Base-by-base conservation (phyloP, 257 asterid genomes). In the Solanum pinnatisectum region DNA sequence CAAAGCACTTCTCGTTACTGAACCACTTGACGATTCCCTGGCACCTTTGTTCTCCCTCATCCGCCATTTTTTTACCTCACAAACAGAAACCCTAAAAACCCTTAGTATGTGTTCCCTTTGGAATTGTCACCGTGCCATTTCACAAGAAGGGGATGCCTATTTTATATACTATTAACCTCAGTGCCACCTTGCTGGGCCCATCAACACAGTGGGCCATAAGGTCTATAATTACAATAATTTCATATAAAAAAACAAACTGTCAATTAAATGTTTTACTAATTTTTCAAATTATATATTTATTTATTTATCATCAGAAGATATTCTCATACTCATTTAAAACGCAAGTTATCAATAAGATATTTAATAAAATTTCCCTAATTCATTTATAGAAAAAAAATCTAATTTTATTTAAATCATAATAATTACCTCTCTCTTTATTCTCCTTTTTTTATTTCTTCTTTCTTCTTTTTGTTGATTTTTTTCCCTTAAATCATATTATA, bases 11-110 rank as follows among this genome's bases (percentile, higher is more conserved):
- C 39, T 94, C 96, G 77, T 93, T 98, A 85, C 90, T 93, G 88
- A 96, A 96, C 99, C 99, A 96, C 87, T 95, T 95, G 10, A 94
- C 98, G 2, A 89, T 72, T 0, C 99, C 99, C 91, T 77, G 93
- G 7, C 87, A 89, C 89, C 92, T 91, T 22, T 84, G 88, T 65
- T 89, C 94, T 72, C 15, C 83, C 32, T 89, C 89, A 22, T 76
- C 92, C 2, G 91, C 91, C 94, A 89, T 90, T 73, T 22, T 73
- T 35, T 35, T 11, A 6, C 67, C 67, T 13, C 82, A 10, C 83
- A 36, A 22, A 73, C 49, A 44, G 37, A 35, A 87, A 87, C 83
- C 89, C 87, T 65, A 81, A 59, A 32, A 73, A 20, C 33, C 83
- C 65, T 16, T 20, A 15, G 56, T 4, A 13, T 25, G 33, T 42